phyloP scores from a whole-genome alignment of 345 rosid species.

The Aquilaria yunnanensis region DNA sequence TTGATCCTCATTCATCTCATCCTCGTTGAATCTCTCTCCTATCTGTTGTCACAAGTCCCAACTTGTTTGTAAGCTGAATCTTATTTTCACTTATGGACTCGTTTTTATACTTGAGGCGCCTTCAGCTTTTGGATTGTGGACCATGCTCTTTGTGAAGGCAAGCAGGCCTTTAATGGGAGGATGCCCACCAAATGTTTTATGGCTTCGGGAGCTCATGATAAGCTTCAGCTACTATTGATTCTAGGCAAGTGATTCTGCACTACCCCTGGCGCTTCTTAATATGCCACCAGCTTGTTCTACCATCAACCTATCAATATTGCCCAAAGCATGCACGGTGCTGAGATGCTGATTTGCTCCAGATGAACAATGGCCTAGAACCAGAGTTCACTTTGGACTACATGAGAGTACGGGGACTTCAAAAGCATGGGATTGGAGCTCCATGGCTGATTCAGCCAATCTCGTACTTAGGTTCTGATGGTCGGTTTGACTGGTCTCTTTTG shows the following conservation, averaged over 20 bases:
- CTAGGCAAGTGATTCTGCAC: slow-evolving; percentile 36
- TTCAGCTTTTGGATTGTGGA: slow-evolving; percentile 10
- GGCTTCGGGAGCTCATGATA: slow-evolving; percentile 57
- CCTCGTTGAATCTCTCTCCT: slow-evolving; percentile 43
- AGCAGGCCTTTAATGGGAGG: slow-evolving; percentile 28
- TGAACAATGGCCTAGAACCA: slow-evolving; percentile 62
- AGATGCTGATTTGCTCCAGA: slow-evolving; percentile 48
- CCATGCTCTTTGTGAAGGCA: slow-evolving; percentile 23
- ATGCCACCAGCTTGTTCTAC: slow-evolving; percentile 27
- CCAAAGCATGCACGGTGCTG: slow-evolving; percentile 18
- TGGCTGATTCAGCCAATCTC: slow-evolving; percentile 30
- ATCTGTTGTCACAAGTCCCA: slow-evolving; percentile 54
- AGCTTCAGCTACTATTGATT: slow-evolving; percentile 41
- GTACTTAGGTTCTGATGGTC: slow-evolving; percentile 27
- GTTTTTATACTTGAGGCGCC: not conserved
- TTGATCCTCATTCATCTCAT: slow-evolving; percentile 33
- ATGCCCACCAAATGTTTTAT: slow-evolving; percentile 38
- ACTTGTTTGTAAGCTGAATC: slow-evolving; percentile 51
- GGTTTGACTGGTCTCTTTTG: slow-evolving; percentile 20
- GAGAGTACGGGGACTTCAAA: slow-evolving; percentile 56
- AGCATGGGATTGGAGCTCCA: slow-evolving; percentile 30
- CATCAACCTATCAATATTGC: slow-evolving; percentile 19
- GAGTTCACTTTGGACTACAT: slow-evolving; percentile 56
- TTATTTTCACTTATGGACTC: slow-evolving; percentile 38
- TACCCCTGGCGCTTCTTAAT: slow-evolving; percentile 47